Evolutionary conservation across 345 rosid genomes (phyloP).

Genomic region (Fremontodendron californicum): DNA sequence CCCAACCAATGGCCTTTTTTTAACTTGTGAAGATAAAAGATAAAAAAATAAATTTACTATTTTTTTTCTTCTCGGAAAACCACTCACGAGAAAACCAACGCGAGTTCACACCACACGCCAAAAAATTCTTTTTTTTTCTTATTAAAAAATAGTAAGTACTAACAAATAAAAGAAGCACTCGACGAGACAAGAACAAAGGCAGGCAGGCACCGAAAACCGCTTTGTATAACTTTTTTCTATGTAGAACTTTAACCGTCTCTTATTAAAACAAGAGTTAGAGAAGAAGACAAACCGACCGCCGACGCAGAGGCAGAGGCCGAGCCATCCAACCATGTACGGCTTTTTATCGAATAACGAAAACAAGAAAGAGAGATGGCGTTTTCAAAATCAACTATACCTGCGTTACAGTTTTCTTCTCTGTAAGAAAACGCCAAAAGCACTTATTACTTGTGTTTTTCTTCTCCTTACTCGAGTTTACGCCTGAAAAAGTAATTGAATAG

Average conservation of each 20-base stretch:
- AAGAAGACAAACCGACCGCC: background rate
- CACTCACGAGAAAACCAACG: too few species aligned
- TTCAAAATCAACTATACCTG: background rate
- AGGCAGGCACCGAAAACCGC: background rate
- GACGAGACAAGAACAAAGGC: too few species aligned
- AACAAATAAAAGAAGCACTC: background rate
- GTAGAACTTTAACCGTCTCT: background rate
- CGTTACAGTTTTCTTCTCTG: background rate
- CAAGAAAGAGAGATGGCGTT: background rate
- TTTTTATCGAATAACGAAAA: background rate
- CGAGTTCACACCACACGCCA: background rate
- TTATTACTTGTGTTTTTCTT: background rate
- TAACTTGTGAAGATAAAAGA: too few species aligned
- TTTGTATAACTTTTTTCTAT: too few species aligned
- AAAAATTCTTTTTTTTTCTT: too few species aligned
- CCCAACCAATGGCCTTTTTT: background rate
- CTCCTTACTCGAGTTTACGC: background rate
- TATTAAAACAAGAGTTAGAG: background rate
- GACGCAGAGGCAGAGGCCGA: background rate
- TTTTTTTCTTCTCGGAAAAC: too few species aligned
- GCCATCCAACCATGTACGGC: background rate
- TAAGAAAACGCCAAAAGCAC: background rate
- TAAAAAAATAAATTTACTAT: too few species aligned
- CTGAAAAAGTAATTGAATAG: background rate
- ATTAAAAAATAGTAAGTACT: too few species aligned